Percentiles rank a stretch among this genome's conserved stretches.
These are phyloP conservation scores for Cardiospermum halicacabum DNA, from an alignment of 345 rosid genomes.

Conservation along the genomic window DNA sequence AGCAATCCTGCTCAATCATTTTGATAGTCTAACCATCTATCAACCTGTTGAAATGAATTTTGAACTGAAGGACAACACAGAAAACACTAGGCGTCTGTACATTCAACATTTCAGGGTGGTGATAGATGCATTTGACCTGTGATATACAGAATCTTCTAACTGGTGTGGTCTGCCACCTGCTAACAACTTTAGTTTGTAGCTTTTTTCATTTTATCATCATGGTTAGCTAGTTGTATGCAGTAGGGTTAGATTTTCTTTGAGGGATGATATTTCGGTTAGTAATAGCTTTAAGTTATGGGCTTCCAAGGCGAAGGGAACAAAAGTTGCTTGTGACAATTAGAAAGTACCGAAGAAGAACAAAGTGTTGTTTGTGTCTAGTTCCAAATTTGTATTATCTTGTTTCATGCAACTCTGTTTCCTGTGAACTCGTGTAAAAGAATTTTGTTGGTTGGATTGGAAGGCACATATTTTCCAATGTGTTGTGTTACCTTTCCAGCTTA, in stretches of 20 bases:
- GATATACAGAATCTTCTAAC: slow-evolving; percentile 26
- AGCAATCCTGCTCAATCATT: slow-evolving; percentile 17
- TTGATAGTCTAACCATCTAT: slow-evolving; percentile 18
- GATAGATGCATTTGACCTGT: slow-evolving; percentile 26
- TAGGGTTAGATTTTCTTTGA: slow-evolving; percentile 8
- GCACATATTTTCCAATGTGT: neutral
- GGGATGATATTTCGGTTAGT: slow-evolving; percentile 7
- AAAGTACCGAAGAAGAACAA: slow-evolving; percentile 6
- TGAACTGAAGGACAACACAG: slow-evolving; percentile 1
- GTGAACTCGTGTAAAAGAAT: slow-evolving; percentile 1
- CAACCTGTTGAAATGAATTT: slow-evolving; percentile 14
- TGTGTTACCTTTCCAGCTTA: neutral
- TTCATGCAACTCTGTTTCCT: neutral
- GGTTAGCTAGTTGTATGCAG: slow-evolving; percentile 11
- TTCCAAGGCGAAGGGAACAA: neutral
- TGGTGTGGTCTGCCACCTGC: slow-evolving; percentile 18
- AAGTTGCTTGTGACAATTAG: neutral
- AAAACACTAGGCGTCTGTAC: slow-evolving; percentile 27
- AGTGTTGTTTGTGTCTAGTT: neutral
- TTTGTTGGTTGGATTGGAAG: neutral
- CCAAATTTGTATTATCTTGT: neutral
- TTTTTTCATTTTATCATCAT: slow-evolving; percentile 3
- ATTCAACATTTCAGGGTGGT: slow-evolving; percentile 28
- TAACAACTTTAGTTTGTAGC: slow-evolving; percentile 4
- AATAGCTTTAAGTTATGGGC: slow-evolving; percentile 2